Evolutionary conservation across 495 filamentous ascomycete species (phyloP).

Genomic region (Geopyxis carbonaria): DNA sequence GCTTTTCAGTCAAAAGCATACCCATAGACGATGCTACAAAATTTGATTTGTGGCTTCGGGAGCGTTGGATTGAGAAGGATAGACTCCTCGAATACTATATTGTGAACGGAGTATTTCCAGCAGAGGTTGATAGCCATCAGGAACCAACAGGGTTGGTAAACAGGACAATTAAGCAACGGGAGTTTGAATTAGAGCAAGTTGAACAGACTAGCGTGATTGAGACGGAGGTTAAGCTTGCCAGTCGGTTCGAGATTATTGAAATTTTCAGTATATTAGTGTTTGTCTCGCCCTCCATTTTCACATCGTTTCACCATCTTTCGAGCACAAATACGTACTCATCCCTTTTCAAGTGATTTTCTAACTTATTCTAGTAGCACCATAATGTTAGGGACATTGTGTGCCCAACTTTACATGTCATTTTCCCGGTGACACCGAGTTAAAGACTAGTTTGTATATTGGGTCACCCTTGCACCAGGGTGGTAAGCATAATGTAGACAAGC

Average conservation of each 20-base stretch:
- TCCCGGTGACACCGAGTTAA: too few species aligned
- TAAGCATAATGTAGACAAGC: too few species aligned
- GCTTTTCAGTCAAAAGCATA: slow-evolving; percentile 48
- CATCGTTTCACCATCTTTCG: neutral
- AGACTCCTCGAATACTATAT: slow-evolving; percentile 53
- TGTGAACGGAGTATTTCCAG: slow-evolving; percentile 52
- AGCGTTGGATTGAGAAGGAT: slow-evolving; percentile 70
- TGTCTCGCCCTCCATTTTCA: slow-evolving; percentile 3
- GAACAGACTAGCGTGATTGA: slow-evolving; percentile 29
- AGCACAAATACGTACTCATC: too few species aligned
- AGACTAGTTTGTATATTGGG: too few species aligned
- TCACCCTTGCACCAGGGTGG: too few species aligned
- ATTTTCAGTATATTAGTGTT: slow-evolving; percentile 37
- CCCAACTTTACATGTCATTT: too few species aligned
- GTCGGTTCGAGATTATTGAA: slow-evolving; percentile 37
- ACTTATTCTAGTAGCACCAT: too few species aligned
- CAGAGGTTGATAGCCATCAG: slow-evolving; percentile 27
- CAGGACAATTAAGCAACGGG: slow-evolving; percentile 7
- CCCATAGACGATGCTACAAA: slow-evolving; percentile 43
- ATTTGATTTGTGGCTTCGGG: slow-evolving; percentile 58
- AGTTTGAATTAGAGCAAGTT: slow-evolving; percentile 11
- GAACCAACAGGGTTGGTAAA: slow-evolving; percentile 8
- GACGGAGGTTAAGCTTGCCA: slow-evolving; percentile 31
- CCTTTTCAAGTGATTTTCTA: too few species aligned
- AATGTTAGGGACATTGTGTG: too few species aligned